Evolutionary conservation across 2,329 filamentous ascomycete species (phyloP).

Genomic region (Clarireedia hainanense): DNA sequence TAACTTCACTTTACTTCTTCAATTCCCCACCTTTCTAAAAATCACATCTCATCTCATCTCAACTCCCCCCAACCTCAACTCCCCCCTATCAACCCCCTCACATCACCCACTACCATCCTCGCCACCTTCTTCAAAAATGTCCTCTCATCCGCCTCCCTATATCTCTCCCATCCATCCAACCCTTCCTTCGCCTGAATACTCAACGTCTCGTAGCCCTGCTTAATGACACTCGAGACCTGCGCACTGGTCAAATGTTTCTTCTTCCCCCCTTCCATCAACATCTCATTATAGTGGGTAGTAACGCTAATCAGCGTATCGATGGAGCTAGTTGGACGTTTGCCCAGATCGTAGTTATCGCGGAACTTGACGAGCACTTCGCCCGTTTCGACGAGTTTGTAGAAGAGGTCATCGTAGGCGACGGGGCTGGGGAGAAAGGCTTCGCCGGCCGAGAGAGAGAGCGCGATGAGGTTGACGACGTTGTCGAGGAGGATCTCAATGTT

Average conservation of each 20-base stretch:
- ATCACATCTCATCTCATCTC: not conserved
- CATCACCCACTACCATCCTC: slow-evolving; percentile 67
- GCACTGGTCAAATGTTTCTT: slow-evolving; percentile 67
- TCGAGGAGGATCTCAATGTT: slow-evolving; percentile 69
- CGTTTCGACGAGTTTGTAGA: slow-evolving; percentile 95
- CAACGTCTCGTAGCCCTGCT: slow-evolving; percentile 91
- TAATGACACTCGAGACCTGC: slow-evolving; percentile 86
- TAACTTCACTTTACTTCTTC: too few relatives aligned
- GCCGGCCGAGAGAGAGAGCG: slow-evolving; percentile 75
- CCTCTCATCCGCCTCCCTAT: slow-evolving; percentile 80
- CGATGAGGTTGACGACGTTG: slow-evolving; percentile 72
- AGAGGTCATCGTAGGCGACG: slow-evolving; percentile 86
- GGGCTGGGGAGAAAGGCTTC: slow-evolving; percentile 87
- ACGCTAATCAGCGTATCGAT: slow-evolving; percentile 81
- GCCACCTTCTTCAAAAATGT: slow-evolving; percentile 80
- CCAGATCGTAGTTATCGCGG: slow-evolving; percentile 63
- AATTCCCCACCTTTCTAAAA: not conserved
- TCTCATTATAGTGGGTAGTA: slow-evolving; percentile 75
- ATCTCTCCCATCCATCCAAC: slow-evolving; percentile 76
- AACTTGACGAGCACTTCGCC: slow-evolving; percentile 78
- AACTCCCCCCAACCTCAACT: slow-evolving; percentile 11
- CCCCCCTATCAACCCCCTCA: slow-evolving; percentile 33
- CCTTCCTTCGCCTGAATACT: slow-evolving; percentile 86
- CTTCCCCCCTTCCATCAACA: slow-evolving; percentile 54
- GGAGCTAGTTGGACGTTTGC: slow-evolving; percentile 53